phyloP scores from a whole-genome alignment of 1,139 yeast genomes.

The Debaryomyces nepalensis region DNA sequence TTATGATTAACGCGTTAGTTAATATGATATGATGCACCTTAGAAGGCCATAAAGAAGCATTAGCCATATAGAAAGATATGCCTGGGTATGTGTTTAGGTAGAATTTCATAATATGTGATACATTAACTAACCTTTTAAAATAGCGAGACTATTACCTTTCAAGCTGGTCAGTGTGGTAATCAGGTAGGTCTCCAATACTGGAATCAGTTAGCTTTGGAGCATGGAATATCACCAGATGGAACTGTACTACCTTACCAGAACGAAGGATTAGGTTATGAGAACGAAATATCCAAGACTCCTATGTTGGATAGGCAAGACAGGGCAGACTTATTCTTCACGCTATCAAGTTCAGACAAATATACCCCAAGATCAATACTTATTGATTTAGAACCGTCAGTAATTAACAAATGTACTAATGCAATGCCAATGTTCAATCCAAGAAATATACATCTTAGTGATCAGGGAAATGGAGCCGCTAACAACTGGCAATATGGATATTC shows the following conservation, averaged over 20 bases:
- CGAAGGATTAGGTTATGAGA: conserved; percentile 21
- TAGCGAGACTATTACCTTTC: conserved; percentile 48
- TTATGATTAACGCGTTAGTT: conserved; percentile 4
- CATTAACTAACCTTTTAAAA: conserved; percentile 38
- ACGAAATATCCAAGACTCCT: conserved; percentile 19
- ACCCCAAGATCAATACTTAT: conserved; percentile 87
- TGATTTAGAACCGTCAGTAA: conserved; percentile 91
- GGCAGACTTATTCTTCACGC: conserved; percentile 82
- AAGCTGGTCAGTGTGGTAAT: conserved; percentile 91
- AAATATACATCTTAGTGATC: conserved; percentile 75
- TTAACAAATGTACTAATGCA: conserved; percentile 61
- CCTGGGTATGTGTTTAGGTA: conserved; percentile 17
- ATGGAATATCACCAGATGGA: conserved; percentile 83
- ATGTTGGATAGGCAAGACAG: conserved; percentile 61
- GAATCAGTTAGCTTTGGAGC: conserved; percentile 88
- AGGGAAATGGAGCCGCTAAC: conserved; percentile 93
- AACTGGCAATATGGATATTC: conserved; percentile 93
- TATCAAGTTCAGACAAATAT: conserved; percentile 70
- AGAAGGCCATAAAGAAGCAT: neutral
- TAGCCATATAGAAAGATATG: conserved; percentile 4
- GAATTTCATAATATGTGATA: too few relatives aligned
- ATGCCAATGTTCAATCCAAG: conserved; percentile 83
- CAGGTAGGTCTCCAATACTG: conserved; percentile 94
- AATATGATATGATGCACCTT: neutral
- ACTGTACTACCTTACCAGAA: conserved; percentile 36